A percentile compares a stretch with the other conserved stretches of the same genome.
These are phyloP conservation scores for Nectriaceae sp. DNA, from an alignment of 2,329 filamentous ascomycete species.

Conservation along the genomic window DNA sequence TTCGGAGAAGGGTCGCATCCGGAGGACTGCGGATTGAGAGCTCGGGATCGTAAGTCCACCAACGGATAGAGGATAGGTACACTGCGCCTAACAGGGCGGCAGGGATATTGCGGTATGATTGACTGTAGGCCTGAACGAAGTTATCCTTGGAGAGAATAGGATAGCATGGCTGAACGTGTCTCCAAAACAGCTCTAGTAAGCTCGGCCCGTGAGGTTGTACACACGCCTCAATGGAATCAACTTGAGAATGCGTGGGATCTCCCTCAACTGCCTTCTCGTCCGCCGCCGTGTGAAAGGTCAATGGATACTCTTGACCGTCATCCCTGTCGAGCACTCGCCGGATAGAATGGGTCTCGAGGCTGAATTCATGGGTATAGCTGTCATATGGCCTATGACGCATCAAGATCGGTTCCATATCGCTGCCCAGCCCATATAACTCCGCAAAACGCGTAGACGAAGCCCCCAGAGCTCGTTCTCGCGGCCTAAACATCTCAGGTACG, in stretches of 20 bases:
- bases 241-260: slow-evolving; percentile 24
- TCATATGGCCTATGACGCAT: slow-evolving; percentile 54
- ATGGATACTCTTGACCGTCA: slow-evolving; percentile 32
- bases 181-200: slow-evolving; percentile 64
- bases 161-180: slow-evolving; percentile 55
- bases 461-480: slow-evolving; percentile 26
- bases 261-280: slow-evolving; percentile 32
- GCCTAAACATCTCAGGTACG: slow-evolving; percentile 11
- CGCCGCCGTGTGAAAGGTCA: slow-evolving; percentile 36
- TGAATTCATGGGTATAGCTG: slow-evolving; percentile 36
- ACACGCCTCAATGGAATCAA: slow-evolving; percentile 55
- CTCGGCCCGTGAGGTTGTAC: slow-evolving; percentile 60
- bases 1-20: slow-evolving; percentile 25
- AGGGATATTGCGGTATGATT: slow-evolving; percentile 53
- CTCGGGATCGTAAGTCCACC: slow-evolving; percentile 50
- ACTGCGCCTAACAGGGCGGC: slow-evolving; percentile 55
- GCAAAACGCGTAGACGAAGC: slow-evolving; percentile 28
- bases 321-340: slow-evolving; percentile 56
- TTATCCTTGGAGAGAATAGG: slow-evolving; percentile 56
- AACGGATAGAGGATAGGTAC: slow-evolving; percentile 56
- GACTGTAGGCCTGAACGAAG: slow-evolving; percentile 53
- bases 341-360: slow-evolving; percentile 64
- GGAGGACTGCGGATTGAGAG: slow-evolving; percentile 30
- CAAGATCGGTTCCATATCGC: slow-evolving; percentile 37
- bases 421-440: slow-evolving; percentile 35